phyloP scores from a whole-genome alignment of 2,329 filamentous ascomycete species.

The Nemania serpens region DNA sequence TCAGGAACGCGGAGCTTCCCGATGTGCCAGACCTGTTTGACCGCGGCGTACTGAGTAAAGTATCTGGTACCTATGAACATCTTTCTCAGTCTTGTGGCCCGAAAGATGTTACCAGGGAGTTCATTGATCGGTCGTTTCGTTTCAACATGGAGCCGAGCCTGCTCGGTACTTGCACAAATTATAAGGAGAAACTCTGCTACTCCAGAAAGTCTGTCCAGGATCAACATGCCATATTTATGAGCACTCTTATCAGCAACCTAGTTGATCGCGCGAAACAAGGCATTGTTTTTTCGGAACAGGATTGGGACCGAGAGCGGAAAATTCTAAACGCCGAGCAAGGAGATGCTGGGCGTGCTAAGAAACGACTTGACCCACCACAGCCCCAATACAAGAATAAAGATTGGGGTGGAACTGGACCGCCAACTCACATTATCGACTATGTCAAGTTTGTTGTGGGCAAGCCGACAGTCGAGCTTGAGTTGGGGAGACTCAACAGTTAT shows the following conservation, averaged over 20 bases:
- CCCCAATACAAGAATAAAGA: conserved; percentile 52
- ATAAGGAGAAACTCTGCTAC: conserved; percentile 68
- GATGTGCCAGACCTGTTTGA: conserved; percentile 50
- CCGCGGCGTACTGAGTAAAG: conserved; percentile 55
- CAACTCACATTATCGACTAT: conserved; percentile 64
- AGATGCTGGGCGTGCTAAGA: conserved; percentile 19
- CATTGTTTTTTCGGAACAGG: conserved; percentile 50
- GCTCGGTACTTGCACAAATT: conserved; percentile 67
- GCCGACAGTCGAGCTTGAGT: conserved; percentile 45
- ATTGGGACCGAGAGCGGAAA: conserved; percentile 48
- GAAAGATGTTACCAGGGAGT: conserved; percentile 45
- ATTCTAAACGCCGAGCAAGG: conserved; percentile 30
- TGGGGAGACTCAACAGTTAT: conserved; percentile 42
- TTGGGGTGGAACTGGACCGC: conserved; percentile 34
- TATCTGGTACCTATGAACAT: conserved; percentile 52
- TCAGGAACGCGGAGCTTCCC: conserved; percentile 63
- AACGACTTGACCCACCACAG: conserved; percentile 36
- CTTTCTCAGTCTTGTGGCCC: conserved; percentile 39
- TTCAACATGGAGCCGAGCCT: conserved; percentile 63
- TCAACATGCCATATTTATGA: conserved; percentile 52
- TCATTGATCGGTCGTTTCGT: conserved; percentile 58
- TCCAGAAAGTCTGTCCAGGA: conserved; percentile 55
- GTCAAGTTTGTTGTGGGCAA: conserved; percentile 61
- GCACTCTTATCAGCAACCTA: conserved; percentile 56
- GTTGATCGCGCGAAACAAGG: conserved; percentile 65